Percentiles rank a stretch among this genome's conserved stretches.
phyloP scores from a whole-genome alignment of 495 filamentous ascomycete species.

The Neurospora hispaniola region DNA sequence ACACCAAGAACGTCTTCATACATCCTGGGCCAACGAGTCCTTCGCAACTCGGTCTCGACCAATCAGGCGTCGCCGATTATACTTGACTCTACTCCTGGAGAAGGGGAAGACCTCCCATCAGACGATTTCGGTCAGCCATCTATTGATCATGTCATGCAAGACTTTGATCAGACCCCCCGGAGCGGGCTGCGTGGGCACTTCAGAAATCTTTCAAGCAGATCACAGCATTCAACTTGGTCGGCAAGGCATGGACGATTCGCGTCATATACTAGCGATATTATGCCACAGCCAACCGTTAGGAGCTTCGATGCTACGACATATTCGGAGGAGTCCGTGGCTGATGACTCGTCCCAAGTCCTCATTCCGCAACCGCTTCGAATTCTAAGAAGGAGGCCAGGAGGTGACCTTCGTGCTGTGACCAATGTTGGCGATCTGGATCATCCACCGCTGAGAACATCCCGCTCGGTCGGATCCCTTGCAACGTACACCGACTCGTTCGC shows the following conservation, averaged over 20 bases:
- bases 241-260: constrained; percentile 36
- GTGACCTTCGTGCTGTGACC: constrained; percentile 70
- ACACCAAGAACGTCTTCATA: constrained; percentile 42
- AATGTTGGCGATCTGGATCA: constrained; percentile 60
- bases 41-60: constrained; percentile 18
- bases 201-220: constrained; percentile 29
- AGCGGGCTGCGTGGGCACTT: constrained; percentile 26
- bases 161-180: constrained; percentile 19
- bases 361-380: constrained; percentile 45
- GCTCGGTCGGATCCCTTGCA: constrained; percentile 60
- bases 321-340: constrained; percentile 31
- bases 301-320: constrained; percentile 50
- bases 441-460: constrained; percentile 44
- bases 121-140: constrained; percentile 23
- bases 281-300: constrained; percentile 44
- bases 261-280: constrained; percentile 64
- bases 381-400: constrained; percentile 78
- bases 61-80: constrained; percentile 30
- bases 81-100: constrained; percentile 27
- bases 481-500: constrained; percentile 58
- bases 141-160: constrained; percentile 19
- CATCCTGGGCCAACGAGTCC: constrained; percentile 33
- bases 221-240: constrained; percentile 29
- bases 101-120: constrained; percentile 14
- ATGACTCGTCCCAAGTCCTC: constrained; percentile 22